Conservation (phyloP, 1,139 yeast genomes). For the Magnusiomyces ingens region DNA sequence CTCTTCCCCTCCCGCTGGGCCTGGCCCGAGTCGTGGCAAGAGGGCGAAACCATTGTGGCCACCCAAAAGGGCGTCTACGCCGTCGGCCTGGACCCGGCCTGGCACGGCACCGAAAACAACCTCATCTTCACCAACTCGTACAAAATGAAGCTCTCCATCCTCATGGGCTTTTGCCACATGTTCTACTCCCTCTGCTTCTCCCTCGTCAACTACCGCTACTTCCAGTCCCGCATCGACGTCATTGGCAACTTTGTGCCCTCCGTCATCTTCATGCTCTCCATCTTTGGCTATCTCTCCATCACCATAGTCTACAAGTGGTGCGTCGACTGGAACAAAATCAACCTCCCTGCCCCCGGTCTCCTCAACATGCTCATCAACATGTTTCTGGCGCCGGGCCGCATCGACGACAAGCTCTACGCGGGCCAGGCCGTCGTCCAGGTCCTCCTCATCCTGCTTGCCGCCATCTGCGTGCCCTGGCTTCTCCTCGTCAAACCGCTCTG, state of each 20-base stretch:
- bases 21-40: constrained; percentile 73
- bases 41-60: constrained; percentile 59
- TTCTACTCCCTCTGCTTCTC: constrained; percentile 82
- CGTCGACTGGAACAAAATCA: constrained; percentile 78
- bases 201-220: constrained; percentile 69
- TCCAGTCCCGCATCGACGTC: constrained; percentile 73
- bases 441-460: constrained; percentile 63
- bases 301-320: constrained; percentile 92
- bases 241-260: constrained; percentile 95
- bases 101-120: constrained; percentile 97
- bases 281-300: constrained; percentile 83
- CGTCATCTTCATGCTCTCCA: constrained; percentile 86
- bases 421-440: constrained; percentile 83
- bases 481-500: constrained; percentile 77
- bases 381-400: constrained; percentile 89
- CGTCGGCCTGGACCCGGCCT: constrained; percentile 85
- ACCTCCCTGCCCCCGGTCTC: constrained; percentile 81
- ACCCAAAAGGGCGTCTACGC: constrained; percentile 64
- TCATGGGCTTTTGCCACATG: constrained; percentile 96
- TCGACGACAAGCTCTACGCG: constrained; percentile 74
- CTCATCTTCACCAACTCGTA: constrained; percentile 86
- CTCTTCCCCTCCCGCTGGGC: constrained; percentile 84
- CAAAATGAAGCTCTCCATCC: constrained; percentile 90
- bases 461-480: constrained; percentile 92
- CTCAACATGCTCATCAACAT: constrained; percentile 91